A percentile compares a stretch with the other conserved stretches of the same genome.
Conservation (phyloP, 805 yeast genomes). For the Lipomyces yamadae region DNA sequence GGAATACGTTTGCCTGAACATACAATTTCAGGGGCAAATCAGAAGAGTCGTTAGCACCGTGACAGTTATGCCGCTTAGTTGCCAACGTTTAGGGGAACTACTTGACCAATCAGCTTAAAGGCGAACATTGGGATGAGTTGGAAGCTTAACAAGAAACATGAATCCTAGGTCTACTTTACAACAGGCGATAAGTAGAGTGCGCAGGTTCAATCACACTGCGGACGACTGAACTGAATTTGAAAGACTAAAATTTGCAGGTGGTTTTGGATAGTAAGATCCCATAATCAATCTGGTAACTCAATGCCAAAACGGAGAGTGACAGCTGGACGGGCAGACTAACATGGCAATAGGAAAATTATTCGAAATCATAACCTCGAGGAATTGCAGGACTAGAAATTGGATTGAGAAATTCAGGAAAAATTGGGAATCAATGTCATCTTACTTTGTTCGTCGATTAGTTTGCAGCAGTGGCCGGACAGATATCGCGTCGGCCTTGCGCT, state of each 20-base stretch:
- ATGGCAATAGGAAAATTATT: background rate
- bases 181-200: background rate
- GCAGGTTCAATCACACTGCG: background rate
- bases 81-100: background rate
- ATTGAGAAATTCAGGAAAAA: background rate
- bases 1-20: too few species aligned
- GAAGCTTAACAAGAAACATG: background rate
- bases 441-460: conserved; percentile 20
- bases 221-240: background rate
- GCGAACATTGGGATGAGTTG: background rate
- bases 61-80: background rate
- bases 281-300: background rate
- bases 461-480: conserved; percentile 13
- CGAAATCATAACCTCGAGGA: background rate
- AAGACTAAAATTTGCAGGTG: background rate
- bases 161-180: background rate
- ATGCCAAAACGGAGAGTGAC: background rate
- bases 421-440: conserved; percentile 11
- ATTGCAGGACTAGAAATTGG: background rate
- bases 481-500: conserved; percentile 1
- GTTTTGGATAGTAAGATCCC: background rate
- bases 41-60: background rate
- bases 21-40: too few species aligned
- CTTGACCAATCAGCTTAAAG: background rate
- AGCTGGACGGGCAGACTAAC: background rate